Evolutionary conservation across 176 grass and related monocot species (phyloP).

Genomic region (Thalia dealbata): DNA sequence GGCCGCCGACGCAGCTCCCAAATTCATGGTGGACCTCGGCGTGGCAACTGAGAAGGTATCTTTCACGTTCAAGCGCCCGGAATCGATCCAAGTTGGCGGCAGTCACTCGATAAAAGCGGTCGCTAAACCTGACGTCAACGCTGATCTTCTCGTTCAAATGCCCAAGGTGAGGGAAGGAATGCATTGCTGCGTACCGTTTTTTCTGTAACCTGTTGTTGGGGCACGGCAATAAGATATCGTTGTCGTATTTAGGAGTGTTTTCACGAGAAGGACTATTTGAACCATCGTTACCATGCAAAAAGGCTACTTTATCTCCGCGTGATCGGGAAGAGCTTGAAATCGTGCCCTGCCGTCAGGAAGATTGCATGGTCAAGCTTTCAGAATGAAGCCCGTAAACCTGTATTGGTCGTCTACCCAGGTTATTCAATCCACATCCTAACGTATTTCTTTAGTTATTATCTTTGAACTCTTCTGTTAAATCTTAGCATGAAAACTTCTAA

Average conservation of each 20-base stretch:
- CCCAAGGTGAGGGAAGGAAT: conserved; percentile 43
- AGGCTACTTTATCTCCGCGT: conserved; percentile 75
- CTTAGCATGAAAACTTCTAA: too few relatives aligned
- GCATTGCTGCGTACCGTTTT: background rate
- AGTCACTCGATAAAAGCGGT: conserved; percentile 45
- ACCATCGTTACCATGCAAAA: conserved; percentile 90
- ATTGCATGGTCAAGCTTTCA: conserved; percentile 73
- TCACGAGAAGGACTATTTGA: conserved; percentile 88
- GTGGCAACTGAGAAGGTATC: conserved; percentile 38
- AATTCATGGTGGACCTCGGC: conserved; percentile 54
- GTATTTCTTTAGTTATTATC: background rate
- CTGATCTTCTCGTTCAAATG: conserved; percentile 73
- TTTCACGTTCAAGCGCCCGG: conserved; percentile 49
- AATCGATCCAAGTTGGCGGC: conserved; percentile 44
- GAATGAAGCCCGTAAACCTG: conserved; percentile 77
- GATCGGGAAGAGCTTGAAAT: conserved; percentile 58
- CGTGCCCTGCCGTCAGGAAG: conserved; percentile 32
- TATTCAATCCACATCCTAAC: background rate
- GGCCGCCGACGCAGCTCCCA: conserved; percentile 23
- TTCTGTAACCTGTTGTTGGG: background rate
- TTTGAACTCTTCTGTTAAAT: background rate
- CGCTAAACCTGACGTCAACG: conserved; percentile 53
- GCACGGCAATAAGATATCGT: conserved; percentile 8
- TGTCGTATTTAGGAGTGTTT: conserved; percentile 65
- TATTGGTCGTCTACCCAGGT: conserved; percentile 86